Percentiles rank a stretch among this genome's conserved stretches.
Evolutionary conservation across 2,329 filamentous ascomycete species (phyloP).

Genomic region (Phialophora macrospora): DNA sequence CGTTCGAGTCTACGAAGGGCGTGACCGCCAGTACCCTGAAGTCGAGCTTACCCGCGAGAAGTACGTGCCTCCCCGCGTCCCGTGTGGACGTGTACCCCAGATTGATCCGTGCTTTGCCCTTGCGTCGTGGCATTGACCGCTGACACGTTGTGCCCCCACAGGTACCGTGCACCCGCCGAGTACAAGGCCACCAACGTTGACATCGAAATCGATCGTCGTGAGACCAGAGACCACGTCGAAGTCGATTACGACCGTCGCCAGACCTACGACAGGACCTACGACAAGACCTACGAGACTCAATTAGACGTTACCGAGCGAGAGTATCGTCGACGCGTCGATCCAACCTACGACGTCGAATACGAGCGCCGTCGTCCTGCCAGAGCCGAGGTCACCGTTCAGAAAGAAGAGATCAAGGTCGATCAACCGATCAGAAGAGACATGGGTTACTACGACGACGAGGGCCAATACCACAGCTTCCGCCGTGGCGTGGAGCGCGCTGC

Average conservation of each 20-base stretch:
- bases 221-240: slow-evolving; percentile 39
- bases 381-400: slow-evolving; percentile 44
- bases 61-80: slow-evolving; percentile 47
- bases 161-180: slow-evolving; percentile 37
- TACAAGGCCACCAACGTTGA: slow-evolving; percentile 46
- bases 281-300: slow-evolving; percentile 42
- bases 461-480: slow-evolving; percentile 75
- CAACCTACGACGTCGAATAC: slow-evolving; percentile 57
- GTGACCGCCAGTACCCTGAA: slow-evolving; percentile 50
- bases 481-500: slow-evolving; percentile 70
- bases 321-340: slow-evolving; percentile 67
- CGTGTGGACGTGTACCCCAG: slow-evolving; percentile 32
- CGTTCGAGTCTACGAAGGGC: slow-evolving; percentile 46
- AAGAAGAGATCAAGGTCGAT: slow-evolving; percentile 58
- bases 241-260: slow-evolving; percentile 33
- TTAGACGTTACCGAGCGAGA: slow-evolving; percentile 63
- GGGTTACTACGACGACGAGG: slow-evolving; percentile 82
- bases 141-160: slow-evolving; percentile 35
- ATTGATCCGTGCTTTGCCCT: slow-evolving; percentile 21
- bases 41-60: slow-evolving; percentile 58
- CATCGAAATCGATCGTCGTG: slow-evolving; percentile 50
- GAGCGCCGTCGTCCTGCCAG: slow-evolving; percentile 38
- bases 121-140: slow-evolving; percentile 39
- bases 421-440: slow-evolving; percentile 60
- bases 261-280: slow-evolving; percentile 29